Evolutionary conservation across 2,329 filamentous ascomycete species (phyloP), one percentile per base, ranked within the genome.

Genomic region (Nigrospora sphaerica): DNA sequence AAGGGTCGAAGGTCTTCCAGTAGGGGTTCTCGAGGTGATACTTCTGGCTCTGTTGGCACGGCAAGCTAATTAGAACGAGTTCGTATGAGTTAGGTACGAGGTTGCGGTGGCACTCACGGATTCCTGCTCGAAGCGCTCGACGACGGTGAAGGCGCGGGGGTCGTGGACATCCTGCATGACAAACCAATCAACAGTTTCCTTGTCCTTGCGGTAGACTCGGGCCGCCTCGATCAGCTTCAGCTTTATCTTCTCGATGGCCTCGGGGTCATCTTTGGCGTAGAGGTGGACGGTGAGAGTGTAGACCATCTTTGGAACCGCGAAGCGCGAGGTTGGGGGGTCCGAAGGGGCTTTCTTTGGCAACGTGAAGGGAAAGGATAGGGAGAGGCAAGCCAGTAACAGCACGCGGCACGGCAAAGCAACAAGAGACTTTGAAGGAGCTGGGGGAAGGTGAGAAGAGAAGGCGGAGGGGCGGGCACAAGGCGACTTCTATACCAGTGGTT

Each of bases 1-100:
- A 88, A 5, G 83, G 81, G 61, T 88, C 84, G 56, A 88, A 88
- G 1, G 84, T 86, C 70, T 86, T 77, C 82, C 82, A 86, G 71
- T 86, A 86, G 0, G 83, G 83, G 64, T 86, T 86, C 58, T 77
- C 74, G 16, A 83, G 71, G 59, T 83, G 79, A 57, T 82, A 82
- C 53, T 80, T 75, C 61, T 83, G 79, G 57, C 70, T 74, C 67
- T 75, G 53, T 45, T 45, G 4, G 12, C 23, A 28, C 10, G 23
- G 23, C 23, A 28, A 28, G 23, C 23, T 6, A 10, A 10, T 28
- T 28, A 28, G 23, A 5, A 28, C 23, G 23, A 10, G 23, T 28
- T 28, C 6, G n/a, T n/a, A 6, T 28, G 23, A 7, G 19, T 4
- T 4, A 7, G 23, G 6, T 28, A 10, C 10, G 19, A n/a, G 19